Base-by-base conservation (phyloP, 148 eudicot species). In the Mesembryanthemum crystallinum region DNA sequence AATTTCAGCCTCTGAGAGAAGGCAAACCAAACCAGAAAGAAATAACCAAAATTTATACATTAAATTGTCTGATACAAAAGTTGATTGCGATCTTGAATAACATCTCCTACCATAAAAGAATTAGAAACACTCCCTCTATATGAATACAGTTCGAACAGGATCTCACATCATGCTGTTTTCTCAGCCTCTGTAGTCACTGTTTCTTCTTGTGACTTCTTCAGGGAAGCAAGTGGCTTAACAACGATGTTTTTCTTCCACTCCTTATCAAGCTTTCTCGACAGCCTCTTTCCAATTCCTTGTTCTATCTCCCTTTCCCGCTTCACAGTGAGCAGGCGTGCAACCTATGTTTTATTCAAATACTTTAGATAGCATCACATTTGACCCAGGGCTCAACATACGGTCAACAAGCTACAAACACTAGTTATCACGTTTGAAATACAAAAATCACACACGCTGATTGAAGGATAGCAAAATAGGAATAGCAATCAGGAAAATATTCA, bases 241-340 rank as follows among this genome's bases (percentile, higher is more conserved):
- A 89, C 91, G 60, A 94, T 88, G 85, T 86, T 90, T 76, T 86
- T 85, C 86, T 87, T 90, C 98, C 98, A 94, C 80, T 90, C 79
- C 49, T 78, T 76, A 71, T 94, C 95, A 8, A 90, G 92, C 86
- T 94, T 94, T 81, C 98, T 90, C 15, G 98, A 94, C 73, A 85
- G 30, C 84, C 98, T 92, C 81, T 89, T 92, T 77, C 80, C 86
- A 29, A 92, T 82, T 58, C 98, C 98, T 80, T 94, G 88, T 49
- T 87, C 97, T 20, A 94, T 52, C 86, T 94, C 98, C 72, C 96
- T 87, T 80, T 94, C 97, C 81, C 98, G 83, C 86, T 81, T 91
- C 0, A 94, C 92, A 14, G 97, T 94, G 5, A 92, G 86, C 96
- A 92, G 83, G 14, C 96, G 95, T 37, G 98, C 98, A 77, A 94